Conservation (phyloP, 169 alveolate species). For the Plasmodium fragile region DNA sequence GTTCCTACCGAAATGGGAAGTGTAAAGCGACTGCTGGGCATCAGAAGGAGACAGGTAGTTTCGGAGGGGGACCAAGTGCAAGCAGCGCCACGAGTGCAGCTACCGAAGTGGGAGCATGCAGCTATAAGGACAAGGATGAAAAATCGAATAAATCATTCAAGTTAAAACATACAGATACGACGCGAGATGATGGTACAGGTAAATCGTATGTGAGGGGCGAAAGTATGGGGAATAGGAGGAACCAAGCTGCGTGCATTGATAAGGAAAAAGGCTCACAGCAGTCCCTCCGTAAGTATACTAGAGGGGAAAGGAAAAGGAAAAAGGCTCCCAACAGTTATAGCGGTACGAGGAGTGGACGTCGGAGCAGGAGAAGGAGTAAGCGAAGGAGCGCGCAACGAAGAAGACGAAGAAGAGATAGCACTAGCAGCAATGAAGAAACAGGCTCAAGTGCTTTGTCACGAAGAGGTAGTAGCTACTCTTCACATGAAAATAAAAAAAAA, state of each 20-base stretch:
- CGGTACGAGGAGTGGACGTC: not conserved
- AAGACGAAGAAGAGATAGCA: not conserved
- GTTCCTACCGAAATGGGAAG: slow-evolving; percentile 24
- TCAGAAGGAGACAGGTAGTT: slow-evolving; percentile 7
- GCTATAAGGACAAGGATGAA: slow-evolving; percentile 7
- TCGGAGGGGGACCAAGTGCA: not conserved
- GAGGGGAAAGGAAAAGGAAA: slow-evolving; percentile 26
- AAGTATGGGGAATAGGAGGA: slow-evolving; percentile 24
- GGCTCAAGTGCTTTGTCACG: not conserved
- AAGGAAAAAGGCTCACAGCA: not conserved
- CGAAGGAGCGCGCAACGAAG: not conserved
- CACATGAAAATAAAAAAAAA: slow-evolving; percentile 17
- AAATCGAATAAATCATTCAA: not conserved
- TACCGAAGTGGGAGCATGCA: not conserved
- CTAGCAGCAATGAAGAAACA: not conserved
- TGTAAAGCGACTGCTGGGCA: slow-evolving; percentile 7
- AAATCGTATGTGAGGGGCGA: not conserved
- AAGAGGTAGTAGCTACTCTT: not conserved
- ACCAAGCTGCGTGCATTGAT: not conserved
- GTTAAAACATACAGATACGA: not conserved
- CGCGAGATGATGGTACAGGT: not conserved
- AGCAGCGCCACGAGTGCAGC: not conserved
- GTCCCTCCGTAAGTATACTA: not conserved
- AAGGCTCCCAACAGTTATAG: not conserved
- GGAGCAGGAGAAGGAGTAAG: not conserved